Evolutionary conservation across 106 monocot genomes (phyloP).

Genomic region (Dendrobium chrysotoxum): DNA sequence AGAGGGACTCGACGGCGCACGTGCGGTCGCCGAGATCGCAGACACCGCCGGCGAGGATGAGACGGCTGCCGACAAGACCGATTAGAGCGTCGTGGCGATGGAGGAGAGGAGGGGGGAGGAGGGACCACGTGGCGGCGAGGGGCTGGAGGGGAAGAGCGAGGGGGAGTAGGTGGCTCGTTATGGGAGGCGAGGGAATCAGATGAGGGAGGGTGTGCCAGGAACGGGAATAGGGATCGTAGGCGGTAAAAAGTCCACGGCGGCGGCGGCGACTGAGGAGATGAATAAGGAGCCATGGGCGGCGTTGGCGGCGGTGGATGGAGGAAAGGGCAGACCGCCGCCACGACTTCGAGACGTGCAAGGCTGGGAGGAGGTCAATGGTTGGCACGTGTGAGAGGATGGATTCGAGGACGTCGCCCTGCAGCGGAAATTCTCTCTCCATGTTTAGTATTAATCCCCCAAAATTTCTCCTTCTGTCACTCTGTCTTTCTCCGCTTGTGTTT

Average conservation of each 20-base stretch:
- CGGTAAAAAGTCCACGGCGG: slow-evolving; percentile 10
- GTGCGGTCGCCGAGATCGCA: slow-evolving; percentile 28
- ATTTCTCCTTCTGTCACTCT: not conserved
- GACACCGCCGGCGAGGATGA: slow-evolving; percentile 41
- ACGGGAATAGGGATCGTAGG: slow-evolving; percentile 38
- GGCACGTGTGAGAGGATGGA: slow-evolving; percentile 33
- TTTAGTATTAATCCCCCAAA: not conserved
- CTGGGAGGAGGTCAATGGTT: slow-evolving; percentile 30
- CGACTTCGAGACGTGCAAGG: slow-evolving; percentile 30
- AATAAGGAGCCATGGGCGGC: slow-evolving; percentile 31
- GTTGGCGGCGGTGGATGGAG: slow-evolving; percentile 22
- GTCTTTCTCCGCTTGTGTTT: not conserved
- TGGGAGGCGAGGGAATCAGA: not conserved
- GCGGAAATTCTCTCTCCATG: not conserved
- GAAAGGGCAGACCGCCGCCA: slow-evolving; percentile 34
- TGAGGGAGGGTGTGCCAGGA: slow-evolving; percentile 21
- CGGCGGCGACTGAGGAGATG: slow-evolving; percentile 18
- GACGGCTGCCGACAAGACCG: slow-evolving; percentile 21
- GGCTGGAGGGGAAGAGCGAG: slow-evolving; percentile 13
- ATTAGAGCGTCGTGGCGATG: slow-evolving; percentile 50
- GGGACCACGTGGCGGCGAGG: slow-evolving; percentile 20
- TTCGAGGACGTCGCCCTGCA: slow-evolving; percentile 38
- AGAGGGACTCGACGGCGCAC: slow-evolving; percentile 4
- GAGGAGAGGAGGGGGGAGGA: slow-evolving; percentile 11
- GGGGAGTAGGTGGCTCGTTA: slow-evolving; percentile 9